A percentile compares a stretch with the other conserved stretches of the same genome.
Evolutionary conservation across 73 alveolate genomes (phyloP).

Genomic region (Paramecium sexaurelia): DNA sequence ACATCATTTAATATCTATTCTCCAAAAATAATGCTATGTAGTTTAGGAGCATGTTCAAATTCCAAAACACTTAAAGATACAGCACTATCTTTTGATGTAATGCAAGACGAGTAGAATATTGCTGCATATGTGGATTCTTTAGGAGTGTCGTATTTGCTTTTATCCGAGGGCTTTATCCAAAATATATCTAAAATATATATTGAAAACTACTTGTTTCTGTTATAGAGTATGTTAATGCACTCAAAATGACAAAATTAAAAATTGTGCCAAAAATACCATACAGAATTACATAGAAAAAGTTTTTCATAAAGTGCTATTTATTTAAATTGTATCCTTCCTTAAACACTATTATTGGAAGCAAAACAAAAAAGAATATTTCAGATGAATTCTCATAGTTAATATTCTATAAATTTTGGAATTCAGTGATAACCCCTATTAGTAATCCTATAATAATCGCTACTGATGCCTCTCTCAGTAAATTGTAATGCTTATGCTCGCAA

Average conservation of each 20-base stretch:
- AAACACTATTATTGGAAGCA: slow-evolving; percentile 96
- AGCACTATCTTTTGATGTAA: slow-evolving; percentile 93
- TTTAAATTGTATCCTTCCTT: slow-evolving; percentile 96
- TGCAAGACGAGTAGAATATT: slow-evolving; percentile 82
- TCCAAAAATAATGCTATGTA: slow-evolving; percentile 92
- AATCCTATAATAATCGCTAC: neutral
- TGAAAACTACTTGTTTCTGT: slow-evolving; percentile 35
- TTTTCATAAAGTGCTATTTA: slow-evolving; percentile 82
- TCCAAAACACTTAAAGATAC: slow-evolving; percentile 89
- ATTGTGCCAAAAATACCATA: slow-evolving; percentile 97
- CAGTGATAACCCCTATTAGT: neutral
- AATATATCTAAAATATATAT: neutral
- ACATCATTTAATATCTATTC: slow-evolving; percentile 73
- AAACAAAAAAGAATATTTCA: slow-evolving; percentile 87
- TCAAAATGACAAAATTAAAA: slow-evolving; percentile 84
- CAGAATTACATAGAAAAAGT: slow-evolving; percentile 88
- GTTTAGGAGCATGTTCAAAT: slow-evolving; percentile 85
- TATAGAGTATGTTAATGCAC: slow-evolving; percentile 76
- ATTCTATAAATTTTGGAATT: neutral
- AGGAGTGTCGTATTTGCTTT: neutral
- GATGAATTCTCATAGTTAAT: slow-evolving; percentile 64
- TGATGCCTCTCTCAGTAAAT: slow-evolving; percentile 23
- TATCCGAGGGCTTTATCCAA: neutral
- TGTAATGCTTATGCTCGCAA: neutral
- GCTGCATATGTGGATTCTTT: neutral